Evolutionary conservation across 208 protist genomes (phyloP), one percentile per base, ranked within the genome.

Genomic region (Blastocrithidia nonstop): DNA sequence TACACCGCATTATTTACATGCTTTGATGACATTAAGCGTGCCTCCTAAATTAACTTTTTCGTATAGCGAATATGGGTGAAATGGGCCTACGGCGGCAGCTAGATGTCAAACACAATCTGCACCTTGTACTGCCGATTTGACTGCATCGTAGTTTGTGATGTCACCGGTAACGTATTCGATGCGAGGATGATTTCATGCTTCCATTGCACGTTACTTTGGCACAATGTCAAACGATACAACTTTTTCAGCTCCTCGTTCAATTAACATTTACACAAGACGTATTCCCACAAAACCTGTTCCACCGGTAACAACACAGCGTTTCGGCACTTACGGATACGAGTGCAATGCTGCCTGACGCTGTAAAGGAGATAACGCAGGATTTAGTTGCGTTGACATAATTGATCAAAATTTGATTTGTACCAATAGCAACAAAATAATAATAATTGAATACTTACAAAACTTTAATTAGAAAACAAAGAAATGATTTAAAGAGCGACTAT

Each of bases 201-300:
- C 29, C 11, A n/a, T n/a, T 11, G n/a, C 29, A 35, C 11, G 11
- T 29, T 86, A 71, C 28, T 72, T 68, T 0, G 84, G 80, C 39
- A 91, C 83, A 40, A 96, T 92, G 50, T 95, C 87, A 56, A 95
- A 92, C 61, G 68, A 79, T 1, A 93, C 66, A 0, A 95, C 89
- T 15, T 73, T 63, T 44, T 93, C 72, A 0, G 91, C 89, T 9
- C 91, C 94, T 25, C 92, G 74, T 61, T 96, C 94, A 0, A 96
- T 66, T 3, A 97, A 76, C 94, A 97, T 97, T 54, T 97, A 91
- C 2, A 95, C 88, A 28, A 97, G 55, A 13, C 94, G 88, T 6
- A 76, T 86, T 5, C 94, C 94, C 0, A 97, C 92, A 61, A 96
- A 96, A n/a, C 91, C 94, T 13, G 78, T 95, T 15, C 91, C 89